Evolutionary conservation across 164 flowering plant species (phyloP), one percentile per base, ranked within the genome.

Genomic region (Kingdonia uniflora): DNA sequence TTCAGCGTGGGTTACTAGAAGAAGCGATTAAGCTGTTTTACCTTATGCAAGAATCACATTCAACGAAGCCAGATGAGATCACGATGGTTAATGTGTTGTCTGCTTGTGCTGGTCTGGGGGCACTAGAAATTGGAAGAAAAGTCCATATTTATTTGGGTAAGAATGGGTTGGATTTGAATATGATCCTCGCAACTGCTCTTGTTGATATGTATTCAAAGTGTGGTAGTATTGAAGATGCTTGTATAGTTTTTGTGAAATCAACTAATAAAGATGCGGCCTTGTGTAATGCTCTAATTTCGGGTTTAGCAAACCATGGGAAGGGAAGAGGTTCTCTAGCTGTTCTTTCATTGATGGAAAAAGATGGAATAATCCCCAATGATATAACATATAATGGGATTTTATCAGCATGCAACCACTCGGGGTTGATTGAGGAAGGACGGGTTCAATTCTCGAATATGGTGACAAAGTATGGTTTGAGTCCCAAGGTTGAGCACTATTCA

Each of bases 31-130:
- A 24, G 19, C 52, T 68, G 58, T 70, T 65, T 50, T 14, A 37
- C 41, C 61, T 54, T 55, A 63, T 76, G 77, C 46, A 52, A 51
- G 42, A n/a, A n/a, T n/a, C 5, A 2, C 23, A 35, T 19, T 41
- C 22, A 6, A 42, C 65, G 40, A 56, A 56, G 47, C 77, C 80
- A 8, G 59, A 76, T 47, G 77, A 76, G 65, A 62, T 71, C 23
- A 68, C 75, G 0, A 56, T 71, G 70, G 72, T 61, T 37, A 62
- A 68, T 52, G 56, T 68, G 40, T 43, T 76, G n/a, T 60, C 73
- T 19, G 68, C 77, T n/a, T 73, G 75, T 66, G 71, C 71, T 37
- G 59, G 67, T 37, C 47, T 60, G 47, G 69, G 75, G 25, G 77
- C 71, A 45, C 25, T 76, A 14, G 58, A 66, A 10, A 57, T 70